Base-by-base conservation (phyloP, 1,284 basidiomycete species). In the Pascua guehoae region DNA sequence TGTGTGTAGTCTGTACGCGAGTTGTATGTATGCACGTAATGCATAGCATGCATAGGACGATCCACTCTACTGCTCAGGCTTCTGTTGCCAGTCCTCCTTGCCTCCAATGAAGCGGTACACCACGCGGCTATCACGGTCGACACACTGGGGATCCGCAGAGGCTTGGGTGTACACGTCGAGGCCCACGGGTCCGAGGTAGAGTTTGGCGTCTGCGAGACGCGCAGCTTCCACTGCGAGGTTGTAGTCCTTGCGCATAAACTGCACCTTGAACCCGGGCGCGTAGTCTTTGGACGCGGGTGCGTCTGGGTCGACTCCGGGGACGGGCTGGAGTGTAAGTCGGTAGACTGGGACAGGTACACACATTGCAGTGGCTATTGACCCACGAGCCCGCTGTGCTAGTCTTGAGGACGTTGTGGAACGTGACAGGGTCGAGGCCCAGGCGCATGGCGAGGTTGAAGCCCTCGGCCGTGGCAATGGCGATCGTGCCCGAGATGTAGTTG, bases 401-500 rank as follows among this genome's bases (percentile, higher is more conserved):
- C 1, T 17, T 32, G 4, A 56, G 44, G n/a, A 56, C 49, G 16
- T 51, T 24, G 12, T 51, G 43, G 54, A 56, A 56, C 44, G 39
- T 40, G 37, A 38, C 4, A 8, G 57, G 57, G 36, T 58, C 52
- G 4, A 58, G 47, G 7, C 57, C 57, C 0, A 58, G 57, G 5
- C 40, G 43, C 49, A 58, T 58, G 16, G 57, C 57, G 44, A 58
- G 51, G 40, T 58, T 58, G 51, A 46, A 53, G 5, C 57, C 57
- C 49, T 58, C 57, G 18, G 52, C 18, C 14, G 57, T 58, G 32
- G 57, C 57, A 18, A 58, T 53, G 8, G 57, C 57, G 38, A 58
- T 54, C n/a, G 51, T 58, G 5, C 57, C 57, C 15, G 52, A 54
- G 48, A 58, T 53, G 37, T 58, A 58, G 49, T 58, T 58, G 57